These are phyloP conservation scores for Tricholoma matsutake DNA, from an alignment of 768 basidiomycete genomes.

Conservation along the genomic window DNA sequence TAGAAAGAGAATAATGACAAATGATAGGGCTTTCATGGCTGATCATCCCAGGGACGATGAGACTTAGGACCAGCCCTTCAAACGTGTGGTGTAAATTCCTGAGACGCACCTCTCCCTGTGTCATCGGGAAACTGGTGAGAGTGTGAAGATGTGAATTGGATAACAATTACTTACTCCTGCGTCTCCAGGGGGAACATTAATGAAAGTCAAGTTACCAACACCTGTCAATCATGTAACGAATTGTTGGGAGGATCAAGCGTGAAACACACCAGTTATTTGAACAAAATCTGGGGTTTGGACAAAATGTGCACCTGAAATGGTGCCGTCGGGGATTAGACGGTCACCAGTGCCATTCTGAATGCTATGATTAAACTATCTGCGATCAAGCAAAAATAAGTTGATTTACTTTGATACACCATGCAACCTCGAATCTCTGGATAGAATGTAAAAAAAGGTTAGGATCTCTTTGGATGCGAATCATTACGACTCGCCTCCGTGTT, in stretches of 20 bases:
- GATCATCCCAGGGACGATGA: not conserved
- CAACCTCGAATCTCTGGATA: conserved; percentile 37
- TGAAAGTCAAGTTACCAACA: conserved; percentile 57
- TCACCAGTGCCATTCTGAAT: conserved; percentile 56
- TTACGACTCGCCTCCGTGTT: conserved; percentile 51
- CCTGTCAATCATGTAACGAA: conserved; percentile 31
- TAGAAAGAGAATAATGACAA: not conserved
- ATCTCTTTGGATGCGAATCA: not conserved
- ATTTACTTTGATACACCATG: conserved; percentile 41
- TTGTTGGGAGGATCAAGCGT: not conserved
- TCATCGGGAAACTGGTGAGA: not conserved
- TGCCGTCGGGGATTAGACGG: conserved; percentile 67
- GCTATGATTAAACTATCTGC: not conserved
- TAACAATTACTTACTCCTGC: conserved; percentile 36
- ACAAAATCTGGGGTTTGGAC: conserved; percentile 74
- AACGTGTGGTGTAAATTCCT: not conserved
- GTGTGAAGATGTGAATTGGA: not conserved
- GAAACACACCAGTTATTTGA: conserved; percentile 47
- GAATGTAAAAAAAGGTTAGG: conserved; percentile 9
- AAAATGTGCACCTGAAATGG: conserved; percentile 67
- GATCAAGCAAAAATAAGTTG: not conserved
- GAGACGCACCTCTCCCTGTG: conserved; percentile 24
- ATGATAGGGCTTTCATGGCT: conserved; percentile 6
- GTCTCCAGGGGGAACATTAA: conserved; percentile 51
- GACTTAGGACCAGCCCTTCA: not conserved